These are phyloP conservation scores for Phylloboletellus chloephorus DNA, from an alignment of 1,284 basidiomycete species.

Conservation along the genomic window DNA sequence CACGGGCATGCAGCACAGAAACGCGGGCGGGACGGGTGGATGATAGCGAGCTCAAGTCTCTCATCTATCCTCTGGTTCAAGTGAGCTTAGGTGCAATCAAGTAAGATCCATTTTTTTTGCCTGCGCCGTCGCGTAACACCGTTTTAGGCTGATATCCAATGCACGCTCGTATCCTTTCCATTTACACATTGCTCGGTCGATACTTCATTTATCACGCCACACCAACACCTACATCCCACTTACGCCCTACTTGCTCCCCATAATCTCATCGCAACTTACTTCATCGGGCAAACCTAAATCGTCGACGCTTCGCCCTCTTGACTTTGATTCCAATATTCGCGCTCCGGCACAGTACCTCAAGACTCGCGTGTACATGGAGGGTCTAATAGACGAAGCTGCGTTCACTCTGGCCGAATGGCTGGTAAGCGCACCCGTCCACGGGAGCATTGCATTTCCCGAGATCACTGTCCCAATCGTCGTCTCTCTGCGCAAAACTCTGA, in stretches of 20 bases:
- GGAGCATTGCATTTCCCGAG: constrained; percentile 92
- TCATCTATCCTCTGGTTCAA: constrained; percentile 95
- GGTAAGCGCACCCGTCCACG: constrained; percentile 56
- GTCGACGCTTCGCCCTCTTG: constrained; percentile 86
- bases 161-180: constrained; percentile 79
- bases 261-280: constrained; percentile 76
- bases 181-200: constrained; percentile 68
- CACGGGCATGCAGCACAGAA: constrained; percentile 66
- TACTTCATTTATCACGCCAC: constrained; percentile 68
- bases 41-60: constrained; percentile 77
- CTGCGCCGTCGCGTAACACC: not conserved
- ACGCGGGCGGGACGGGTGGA: constrained; percentile 47
- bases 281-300: constrained; percentile 74
- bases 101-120: constrained; percentile 42
- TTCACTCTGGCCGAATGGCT: constrained; percentile 82
- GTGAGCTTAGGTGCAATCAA: constrained; percentile 89
- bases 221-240: constrained; percentile 89
- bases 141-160: constrained; percentile 72
- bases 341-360: constrained; percentile 86
- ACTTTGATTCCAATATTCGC: constrained; percentile 84
- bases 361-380: constrained; percentile 84
- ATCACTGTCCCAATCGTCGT: constrained; percentile 82
- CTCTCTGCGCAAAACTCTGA: constrained; percentile 64
- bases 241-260: constrained; percentile 81
- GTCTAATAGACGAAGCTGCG: constrained; percentile 75